These are phyloP conservation scores for Pisolithus orientalis DNA, from an alignment of 768 basidiomycete genomes.

Conservation along the genomic window DNA sequence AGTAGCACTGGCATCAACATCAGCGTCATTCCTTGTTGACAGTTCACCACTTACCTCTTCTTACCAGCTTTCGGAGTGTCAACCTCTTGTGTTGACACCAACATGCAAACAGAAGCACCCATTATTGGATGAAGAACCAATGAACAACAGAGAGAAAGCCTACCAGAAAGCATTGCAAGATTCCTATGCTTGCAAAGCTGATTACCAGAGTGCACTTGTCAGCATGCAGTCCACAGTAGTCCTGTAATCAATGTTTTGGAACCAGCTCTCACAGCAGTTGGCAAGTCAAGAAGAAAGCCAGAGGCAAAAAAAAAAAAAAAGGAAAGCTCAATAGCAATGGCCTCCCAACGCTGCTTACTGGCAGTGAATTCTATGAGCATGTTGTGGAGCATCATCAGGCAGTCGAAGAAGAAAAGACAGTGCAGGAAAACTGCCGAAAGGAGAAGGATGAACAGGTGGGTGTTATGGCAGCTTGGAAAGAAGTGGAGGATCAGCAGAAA, in stretches of 20 bases:
- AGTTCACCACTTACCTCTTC: not conserved
- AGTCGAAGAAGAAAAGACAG: not conserved
- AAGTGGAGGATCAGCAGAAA: not conserved
- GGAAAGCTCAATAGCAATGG: not conserved
- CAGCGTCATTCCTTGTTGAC: not conserved
- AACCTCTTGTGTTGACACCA: not conserved
- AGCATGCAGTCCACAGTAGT: constrained; percentile 11
- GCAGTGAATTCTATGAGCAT: not conserved
- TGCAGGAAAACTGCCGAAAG: not conserved
- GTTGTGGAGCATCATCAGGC: not conserved
- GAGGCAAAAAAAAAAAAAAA: not conserved
- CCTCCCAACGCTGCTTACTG: not conserved
- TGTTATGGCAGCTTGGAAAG: not conserved
- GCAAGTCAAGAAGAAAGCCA: constrained; percentile 7
- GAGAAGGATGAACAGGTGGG: not conserved
- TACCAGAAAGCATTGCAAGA: constrained; percentile 1
- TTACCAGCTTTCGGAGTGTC: not conserved
- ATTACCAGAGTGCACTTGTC: constrained; percentile 1
- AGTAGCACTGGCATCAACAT: not conserved
- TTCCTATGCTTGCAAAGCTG: not conserved
- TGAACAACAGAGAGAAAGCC: not conserved
- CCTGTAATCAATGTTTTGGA: constrained; percentile 10
- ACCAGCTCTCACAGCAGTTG: constrained; percentile 5
- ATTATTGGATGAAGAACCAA: constrained; percentile 1
- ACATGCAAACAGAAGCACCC: not conserved